Percentiles rank a stretch among this genome's conserved stretches.
These are phyloP conservation scores for Haematococcus lacustris DNA, from an alignment of 139 green algal species.

Conservation along the genomic window DNA sequence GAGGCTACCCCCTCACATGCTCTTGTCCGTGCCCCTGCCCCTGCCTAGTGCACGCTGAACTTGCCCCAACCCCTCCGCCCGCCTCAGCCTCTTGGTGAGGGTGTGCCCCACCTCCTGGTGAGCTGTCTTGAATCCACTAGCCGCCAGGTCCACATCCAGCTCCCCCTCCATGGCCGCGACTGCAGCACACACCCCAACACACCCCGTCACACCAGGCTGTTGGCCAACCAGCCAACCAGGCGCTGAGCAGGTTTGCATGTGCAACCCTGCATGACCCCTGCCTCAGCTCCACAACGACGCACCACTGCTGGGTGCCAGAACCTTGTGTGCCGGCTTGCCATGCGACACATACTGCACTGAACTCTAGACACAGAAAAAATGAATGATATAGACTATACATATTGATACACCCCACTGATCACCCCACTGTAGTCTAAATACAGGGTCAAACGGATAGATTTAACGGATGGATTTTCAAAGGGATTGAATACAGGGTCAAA, in stretches of 20 bases:
- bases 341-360: too few relatives aligned
- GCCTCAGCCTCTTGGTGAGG: not conserved
- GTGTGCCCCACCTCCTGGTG: constrained; percentile 35
- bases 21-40: not conserved
- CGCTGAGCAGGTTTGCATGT: not conserved
- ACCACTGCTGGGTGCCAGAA: not conserved
- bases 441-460: not conserved
- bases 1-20: not conserved
- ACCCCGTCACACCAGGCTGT: not conserved
- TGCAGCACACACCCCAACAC: not conserved
- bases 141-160: constrained; percentile 56
- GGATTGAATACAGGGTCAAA: too few relatives aligned
- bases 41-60: not conserved
- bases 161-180: constrained; percentile 4
- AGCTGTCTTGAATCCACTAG: constrained; percentile 59
- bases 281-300: not conserved
- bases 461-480: too few relatives aligned
- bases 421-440: not conserved
- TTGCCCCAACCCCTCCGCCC: constrained; percentile 7
- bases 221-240: not conserved
- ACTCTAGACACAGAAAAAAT: too few relatives aligned
- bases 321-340: too few relatives aligned
- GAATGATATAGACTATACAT: too few relatives aligned
- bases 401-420: not conserved
- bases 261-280: not conserved